Evolutionary conservation across 2,329 filamentous ascomycete species (phyloP).

Genomic region (Cytospora paraplurivora): DNA sequence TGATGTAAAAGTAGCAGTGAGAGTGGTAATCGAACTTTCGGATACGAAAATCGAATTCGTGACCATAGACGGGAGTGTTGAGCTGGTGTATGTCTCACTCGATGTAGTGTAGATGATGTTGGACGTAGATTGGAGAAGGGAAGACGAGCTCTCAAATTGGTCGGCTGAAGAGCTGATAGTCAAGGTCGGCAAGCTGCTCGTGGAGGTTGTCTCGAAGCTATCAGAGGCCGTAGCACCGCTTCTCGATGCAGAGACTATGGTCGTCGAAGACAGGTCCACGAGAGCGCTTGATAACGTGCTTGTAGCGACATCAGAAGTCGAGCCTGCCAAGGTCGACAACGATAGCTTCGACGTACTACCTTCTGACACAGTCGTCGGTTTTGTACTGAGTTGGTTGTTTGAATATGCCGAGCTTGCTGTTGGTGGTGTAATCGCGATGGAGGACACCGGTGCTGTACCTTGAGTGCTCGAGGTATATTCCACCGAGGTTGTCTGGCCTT

Average conservation of each 20-base stretch:
- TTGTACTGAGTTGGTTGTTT: too few species aligned
- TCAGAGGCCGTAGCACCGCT: not conserved
- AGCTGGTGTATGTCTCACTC: not conserved
- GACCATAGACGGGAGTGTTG: not conserved
- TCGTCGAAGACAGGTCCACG: not conserved
- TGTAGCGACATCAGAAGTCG: not conserved
- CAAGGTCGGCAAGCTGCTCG: not conserved
- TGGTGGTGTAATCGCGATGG: not conserved
- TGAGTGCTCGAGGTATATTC: too few species aligned
- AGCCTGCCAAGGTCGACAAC: not conserved
- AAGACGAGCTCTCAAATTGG: not conserved
- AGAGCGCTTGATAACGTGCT: not conserved
- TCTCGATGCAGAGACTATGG: not conserved
- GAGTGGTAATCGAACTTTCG: not conserved
- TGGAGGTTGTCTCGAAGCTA: not conserved
- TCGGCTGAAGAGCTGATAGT: not conserved
- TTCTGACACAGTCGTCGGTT: too few species aligned
- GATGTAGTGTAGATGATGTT: not conserved
- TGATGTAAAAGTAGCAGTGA: too few species aligned
- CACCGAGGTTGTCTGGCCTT: too few species aligned
- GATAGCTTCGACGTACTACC: too few species aligned
- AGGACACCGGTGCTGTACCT: too few species aligned
- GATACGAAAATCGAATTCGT: not conserved
- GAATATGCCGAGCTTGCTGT: too few species aligned
- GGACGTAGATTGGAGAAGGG: not conserved